A percentile compares a stretch with the other conserved stretches of the same genome.
These are phyloP conservation scores for Volvox africanus DNA, from an alignment of 139 green algal species.

Conservation along the genomic window DNA sequence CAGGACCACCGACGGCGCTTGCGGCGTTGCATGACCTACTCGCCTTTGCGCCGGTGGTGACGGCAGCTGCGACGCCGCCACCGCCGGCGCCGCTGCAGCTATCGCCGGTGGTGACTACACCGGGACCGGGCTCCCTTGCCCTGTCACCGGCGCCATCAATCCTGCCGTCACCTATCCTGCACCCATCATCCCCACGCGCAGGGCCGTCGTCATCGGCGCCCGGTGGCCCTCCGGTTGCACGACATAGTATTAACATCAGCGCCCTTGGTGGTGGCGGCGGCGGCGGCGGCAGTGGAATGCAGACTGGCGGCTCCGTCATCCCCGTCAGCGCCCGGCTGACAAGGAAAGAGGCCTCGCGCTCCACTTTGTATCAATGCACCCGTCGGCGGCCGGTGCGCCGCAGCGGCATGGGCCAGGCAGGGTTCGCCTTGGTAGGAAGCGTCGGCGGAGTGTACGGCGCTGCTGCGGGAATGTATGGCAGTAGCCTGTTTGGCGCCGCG, in stretches of 20 bases:
- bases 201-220: background rate
- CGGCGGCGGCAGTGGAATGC: background rate
- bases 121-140: too few relatives aligned
- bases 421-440: background rate
- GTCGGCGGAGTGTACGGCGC: slow-evolving; percentile 40
- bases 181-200: background rate
- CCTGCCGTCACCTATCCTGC: background rate
- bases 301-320: background rate
- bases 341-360: slow-evolving; percentile 7
- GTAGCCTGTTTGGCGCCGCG: background rate
- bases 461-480: slow-evolving; percentile 8
- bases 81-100: background rate
- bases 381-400: slow-evolving; percentile 6
- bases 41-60: slow-evolving; percentile 8
- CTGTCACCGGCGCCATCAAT: background rate
- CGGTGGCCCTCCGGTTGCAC: background rate
- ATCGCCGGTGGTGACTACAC: background rate
- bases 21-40: slow-evolving; percentile 42
- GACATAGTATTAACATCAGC: background rate
- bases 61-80: background rate
- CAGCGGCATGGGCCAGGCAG: slow-evolving; percentile 15
- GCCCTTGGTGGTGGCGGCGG: background rate
- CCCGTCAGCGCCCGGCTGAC: slow-evolving; percentile 11
- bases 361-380: slow-evolving; percentile 19
- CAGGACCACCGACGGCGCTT: slow-evolving; percentile 17